phyloP scores from a whole-genome alignment of 768 basidiomycete species.

The Butyriboletus loyo region DNA sequence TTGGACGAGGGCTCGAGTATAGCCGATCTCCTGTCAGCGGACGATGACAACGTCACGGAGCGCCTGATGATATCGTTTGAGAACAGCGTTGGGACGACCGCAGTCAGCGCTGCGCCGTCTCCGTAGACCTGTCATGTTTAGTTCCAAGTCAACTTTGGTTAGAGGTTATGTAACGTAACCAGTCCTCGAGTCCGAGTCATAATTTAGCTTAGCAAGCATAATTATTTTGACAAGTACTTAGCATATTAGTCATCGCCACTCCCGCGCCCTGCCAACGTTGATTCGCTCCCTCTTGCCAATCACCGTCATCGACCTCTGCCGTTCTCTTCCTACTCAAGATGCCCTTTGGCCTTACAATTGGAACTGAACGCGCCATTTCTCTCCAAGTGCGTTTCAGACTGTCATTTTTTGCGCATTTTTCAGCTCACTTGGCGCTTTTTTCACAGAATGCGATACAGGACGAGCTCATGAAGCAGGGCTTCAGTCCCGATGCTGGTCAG shows the following conservation, averaged over 20 bases:
- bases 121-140: slow-evolving; percentile 2
- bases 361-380: slow-evolving; percentile 69
- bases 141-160: neutral
- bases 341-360: slow-evolving; percentile 75
- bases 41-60: neutral
- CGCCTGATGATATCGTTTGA: neutral
- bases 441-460: slow-evolving; percentile 71
- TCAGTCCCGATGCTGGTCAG: slow-evolving; percentile 72
- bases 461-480: slow-evolving; percentile 73
- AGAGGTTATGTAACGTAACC: too few relatives aligned
- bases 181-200: neutral
- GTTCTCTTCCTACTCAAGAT: slow-evolving; percentile 35
- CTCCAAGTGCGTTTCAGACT: slow-evolving; percentile 53
- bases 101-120: neutral
- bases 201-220: neutral
- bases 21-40: neutral
- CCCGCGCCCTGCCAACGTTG: slow-evolving; percentile 15
- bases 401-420: slow-evolving; percentile 9
- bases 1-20: neutral
- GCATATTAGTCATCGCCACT: slow-evolving; percentile 27
- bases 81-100: neutral
- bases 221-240: slow-evolving; percentile 13
- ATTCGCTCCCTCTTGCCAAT: slow-evolving; percentile 28
- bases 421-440: slow-evolving; percentile 11
- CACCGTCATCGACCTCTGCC: slow-evolving; percentile 22